Conservation (phyloP, 176 grass and related monocot species). For the Thalia dealbata region DNA sequence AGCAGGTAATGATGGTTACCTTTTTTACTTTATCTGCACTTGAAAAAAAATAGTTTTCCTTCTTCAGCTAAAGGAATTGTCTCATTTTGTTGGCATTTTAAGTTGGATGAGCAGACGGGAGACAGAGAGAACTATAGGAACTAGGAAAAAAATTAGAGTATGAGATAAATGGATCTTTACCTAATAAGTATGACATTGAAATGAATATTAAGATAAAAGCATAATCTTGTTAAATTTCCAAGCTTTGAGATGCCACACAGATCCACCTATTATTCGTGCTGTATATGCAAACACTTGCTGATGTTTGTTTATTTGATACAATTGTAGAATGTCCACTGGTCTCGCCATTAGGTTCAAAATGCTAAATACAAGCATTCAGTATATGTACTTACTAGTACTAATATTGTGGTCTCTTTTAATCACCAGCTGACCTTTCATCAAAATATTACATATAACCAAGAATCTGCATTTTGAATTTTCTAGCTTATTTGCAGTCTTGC, state of each 20-base stretch:
- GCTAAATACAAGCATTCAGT: too few species aligned
- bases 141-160: background rate
- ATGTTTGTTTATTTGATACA: background rate
- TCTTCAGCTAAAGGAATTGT: background rate
- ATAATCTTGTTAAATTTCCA: background rate
- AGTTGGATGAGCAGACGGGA: background rate
- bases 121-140: background rate
- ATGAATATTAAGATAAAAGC: background rate
- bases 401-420: background rate
- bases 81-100: background rate
- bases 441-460: background rate
- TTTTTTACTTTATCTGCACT: background rate
- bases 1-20: conserved; percentile 50
- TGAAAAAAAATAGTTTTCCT: background rate
- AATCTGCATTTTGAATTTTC: background rate
- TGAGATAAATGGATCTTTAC: background rate
- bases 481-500: background rate
- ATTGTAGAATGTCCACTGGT: too few species aligned
- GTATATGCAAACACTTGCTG: background rate
- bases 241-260: background rate
- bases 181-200: background rate
- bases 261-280: background rate
- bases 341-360: too few species aligned
- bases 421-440: background rate
- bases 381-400: background rate